Evolutionary conservation across 1,284 basidiomycete species (phyloP).

Genomic region (Inonotus hispidus): DNA sequence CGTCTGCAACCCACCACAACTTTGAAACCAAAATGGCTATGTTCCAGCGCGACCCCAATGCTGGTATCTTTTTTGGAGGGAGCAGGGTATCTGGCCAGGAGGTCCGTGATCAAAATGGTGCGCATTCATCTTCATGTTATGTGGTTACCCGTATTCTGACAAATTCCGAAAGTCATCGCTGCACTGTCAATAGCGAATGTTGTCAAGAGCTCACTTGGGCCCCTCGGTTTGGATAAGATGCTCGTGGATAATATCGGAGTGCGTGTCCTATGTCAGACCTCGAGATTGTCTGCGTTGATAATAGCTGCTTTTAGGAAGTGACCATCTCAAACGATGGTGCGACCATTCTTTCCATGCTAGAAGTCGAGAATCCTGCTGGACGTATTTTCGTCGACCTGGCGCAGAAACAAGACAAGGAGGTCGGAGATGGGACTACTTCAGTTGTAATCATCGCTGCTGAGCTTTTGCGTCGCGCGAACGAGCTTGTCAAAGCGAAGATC

Average conservation of each 20-base stretch:
- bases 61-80: slow-evolving; percentile 89
- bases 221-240: slow-evolving; percentile 96
- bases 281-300: slow-evolving; percentile 11
- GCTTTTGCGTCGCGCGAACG: slow-evolving; percentile 92
- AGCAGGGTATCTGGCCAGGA: slow-evolving; percentile 93
- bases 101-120: slow-evolving; percentile 95
- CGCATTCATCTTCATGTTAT: slow-evolving; percentile 21
- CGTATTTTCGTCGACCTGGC: slow-evolving; percentile 97
- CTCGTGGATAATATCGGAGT: slow-evolving; percentile 98
- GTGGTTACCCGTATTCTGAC: not conserved
- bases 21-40: slow-evolving; percentile 34
- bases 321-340: slow-evolving; percentile 99
- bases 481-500: slow-evolving; percentile 97
- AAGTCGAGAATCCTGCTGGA: slow-evolving; percentile 92
- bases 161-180: slow-evolving; percentile 67
- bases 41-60: slow-evolving; percentile 83
- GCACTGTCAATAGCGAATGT: slow-evolving; percentile 97
- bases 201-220: slow-evolving; percentile 94
- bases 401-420: slow-evolving; percentile 99
- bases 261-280: slow-evolving; percentile 26
- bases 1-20: not conserved
- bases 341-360: slow-evolving; percentile 90
- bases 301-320: slow-evolving; percentile 67
- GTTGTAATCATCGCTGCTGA: slow-evolving; percentile 98
- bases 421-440: slow-evolving; percentile 98